Conservation (phyloP, 1,284 basidiomycete species). For the Pulveroboletus sp. region DNA sequence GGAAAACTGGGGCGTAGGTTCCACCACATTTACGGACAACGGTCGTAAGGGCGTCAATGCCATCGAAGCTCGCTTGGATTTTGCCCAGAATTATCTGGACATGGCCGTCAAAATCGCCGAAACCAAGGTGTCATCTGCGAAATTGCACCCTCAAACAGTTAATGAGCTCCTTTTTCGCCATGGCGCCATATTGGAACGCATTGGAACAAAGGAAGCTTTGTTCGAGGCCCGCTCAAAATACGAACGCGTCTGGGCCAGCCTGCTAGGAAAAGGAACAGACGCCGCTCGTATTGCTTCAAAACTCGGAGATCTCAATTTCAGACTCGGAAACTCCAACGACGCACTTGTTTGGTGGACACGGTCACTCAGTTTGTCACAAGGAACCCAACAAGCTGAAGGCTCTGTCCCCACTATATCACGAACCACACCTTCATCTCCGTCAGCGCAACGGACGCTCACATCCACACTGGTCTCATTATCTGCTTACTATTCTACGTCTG, state of each 20-base stretch:
- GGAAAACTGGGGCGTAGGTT: constrained; percentile 68
- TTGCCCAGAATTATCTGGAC: constrained; percentile 56
- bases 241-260: constrained; percentile 59
- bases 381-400: constrained; percentile 24
- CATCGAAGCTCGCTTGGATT: constrained; percentile 54
- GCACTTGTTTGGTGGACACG: constrained; percentile 69
- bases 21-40: constrained; percentile 40
- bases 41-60: constrained; percentile 45
- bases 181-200: constrained; percentile 66
- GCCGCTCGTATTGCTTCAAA: constrained; percentile 63
- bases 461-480: constrained; percentile 72
- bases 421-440: constrained; percentile 54
- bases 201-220: constrained; percentile 59
- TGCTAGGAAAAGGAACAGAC: constrained; percentile 43
- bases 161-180: constrained; percentile 62
- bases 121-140: constrained; percentile 36
- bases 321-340: constrained; percentile 52
- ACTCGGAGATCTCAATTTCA: constrained; percentile 62
- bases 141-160: constrained; percentile 53
- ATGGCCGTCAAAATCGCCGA: constrained; percentile 52
- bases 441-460: constrained; percentile 67
- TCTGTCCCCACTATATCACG: constrained; percentile 40
- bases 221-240: constrained; percentile 61
- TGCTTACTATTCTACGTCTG: constrained; percentile 66
- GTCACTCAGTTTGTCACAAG: constrained; percentile 49